Evolutionary conservation across 768 basidiomycete species (phyloP).

Genomic region (Piloderma croceum): DNA sequence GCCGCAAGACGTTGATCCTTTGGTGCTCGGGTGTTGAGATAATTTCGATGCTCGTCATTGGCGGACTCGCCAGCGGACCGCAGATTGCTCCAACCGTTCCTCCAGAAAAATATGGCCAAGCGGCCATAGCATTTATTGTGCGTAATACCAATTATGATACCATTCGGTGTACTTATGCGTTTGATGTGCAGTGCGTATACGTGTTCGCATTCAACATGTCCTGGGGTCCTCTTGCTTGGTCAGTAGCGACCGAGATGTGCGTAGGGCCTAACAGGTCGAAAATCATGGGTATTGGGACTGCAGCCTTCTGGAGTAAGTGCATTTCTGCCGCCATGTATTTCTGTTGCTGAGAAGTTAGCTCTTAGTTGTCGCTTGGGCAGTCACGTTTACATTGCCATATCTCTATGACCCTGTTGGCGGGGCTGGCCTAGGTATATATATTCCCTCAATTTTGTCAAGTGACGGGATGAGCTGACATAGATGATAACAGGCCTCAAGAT

Average conservation of each 20-base stretch:
- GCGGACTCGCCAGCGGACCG: too few relatives aligned
- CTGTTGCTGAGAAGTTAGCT: too few relatives aligned
- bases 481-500: neutral
- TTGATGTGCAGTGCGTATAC: too few relatives aligned
- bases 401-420: constrained; percentile 4
- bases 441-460: constrained; percentile 1
- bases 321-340: too few relatives aligned
- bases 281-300: constrained; percentile 6
- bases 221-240: constrained; percentile 9
- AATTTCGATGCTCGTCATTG: constrained; percentile 4
- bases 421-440: constrained; percentile 1
- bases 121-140: too few relatives aligned
- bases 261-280: constrained; percentile 4
- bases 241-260: constrained; percentile 5
- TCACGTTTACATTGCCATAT: constrained; percentile 8
- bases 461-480: neutral
- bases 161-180: too few relatives aligned
- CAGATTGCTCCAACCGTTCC: too few relatives aligned
- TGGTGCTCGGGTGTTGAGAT: constrained; percentile 1
- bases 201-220: constrained; percentile 4
- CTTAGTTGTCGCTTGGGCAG: constrained; percentile 1
- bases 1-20: constrained; percentile 5
- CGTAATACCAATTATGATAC: too few relatives aligned
- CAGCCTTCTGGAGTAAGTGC: constrained; percentile 6
- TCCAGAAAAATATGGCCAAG: too few relatives aligned